Evolutionary conservation across 2,329 filamentous ascomycete species (phyloP).

Genomic region (Diaporthe eres): DNA sequence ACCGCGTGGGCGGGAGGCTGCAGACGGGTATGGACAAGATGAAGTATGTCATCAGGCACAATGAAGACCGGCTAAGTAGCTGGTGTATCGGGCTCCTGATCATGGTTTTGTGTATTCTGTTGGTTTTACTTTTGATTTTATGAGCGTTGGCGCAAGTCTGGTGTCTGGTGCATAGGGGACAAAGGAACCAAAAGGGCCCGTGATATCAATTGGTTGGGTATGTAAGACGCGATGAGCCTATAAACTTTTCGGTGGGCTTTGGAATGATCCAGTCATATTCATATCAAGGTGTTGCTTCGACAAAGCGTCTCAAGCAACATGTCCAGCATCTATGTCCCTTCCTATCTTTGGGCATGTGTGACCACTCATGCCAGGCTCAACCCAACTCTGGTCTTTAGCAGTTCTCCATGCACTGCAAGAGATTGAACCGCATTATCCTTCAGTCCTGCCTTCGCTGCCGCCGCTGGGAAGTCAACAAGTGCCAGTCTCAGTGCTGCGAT

Average conservation of each 20-base stretch:
- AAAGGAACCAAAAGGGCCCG: slow-evolving; percentile 1
- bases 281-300: slow-evolving; percentile 17
- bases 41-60: slow-evolving; percentile 85
- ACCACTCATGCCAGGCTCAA: slow-evolving; percentile 57
- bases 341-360: not conserved
- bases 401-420: slow-evolving; percentile 66
- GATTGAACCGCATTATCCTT: slow-evolving; percentile 65
- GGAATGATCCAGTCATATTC: slow-evolving; percentile 26
- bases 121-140: slow-evolving; percentile 81
- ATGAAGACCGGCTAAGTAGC: slow-evolving; percentile 89
- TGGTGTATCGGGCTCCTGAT: slow-evolving; percentile 94
- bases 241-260: not conserved
- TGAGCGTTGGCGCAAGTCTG: slow-evolving; percentile 50
- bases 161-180: slow-evolving; percentile 16
- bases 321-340: not conserved
- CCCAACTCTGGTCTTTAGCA: slow-evolving; percentile 65
- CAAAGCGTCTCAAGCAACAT: slow-evolving; percentile 3
- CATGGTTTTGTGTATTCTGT: slow-evolving; percentile 86
- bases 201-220: slow-evolving; percentile 31
- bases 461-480: slow-evolving; percentile 79
- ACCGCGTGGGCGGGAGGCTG: slow-evolving; percentile 88
- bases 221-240: not conserved
- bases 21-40: slow-evolving; percentile 90
- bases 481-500: slow-evolving; percentile 79
- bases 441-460: slow-evolving; percentile 53